Evolutionary conservation across 176 grass and related monocot species (phyloP), one percentile per base, ranked within the genome.

Genomic region (Carex pumila): DNA sequence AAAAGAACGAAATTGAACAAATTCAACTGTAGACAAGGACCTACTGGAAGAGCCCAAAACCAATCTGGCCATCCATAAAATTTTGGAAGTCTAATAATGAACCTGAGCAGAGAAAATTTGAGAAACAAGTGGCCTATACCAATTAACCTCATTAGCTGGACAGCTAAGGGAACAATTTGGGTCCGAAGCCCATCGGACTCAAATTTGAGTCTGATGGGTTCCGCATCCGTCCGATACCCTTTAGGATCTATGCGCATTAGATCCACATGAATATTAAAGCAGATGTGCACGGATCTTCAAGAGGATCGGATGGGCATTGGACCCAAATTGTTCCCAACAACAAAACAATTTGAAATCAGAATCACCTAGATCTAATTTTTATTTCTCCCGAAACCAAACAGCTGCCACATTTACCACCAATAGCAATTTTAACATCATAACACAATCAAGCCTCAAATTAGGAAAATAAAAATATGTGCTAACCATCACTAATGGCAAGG

Each of bases 401-500:
- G 22, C 12, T 6, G 1, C 71, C 45, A 74, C 71, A 29, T 74
- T 74, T 74, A 49, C 43, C 10, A 29, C 19, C 71, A 52, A 19
- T 29, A 75, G 71, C 5, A 49, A 21, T 50, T 49, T 25, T 50
- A 22, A 30, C 12, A 30, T 50, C 71, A 52, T 73, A 75, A 45
- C 71, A 54, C 49, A 75, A 54, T 3, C 71, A 21, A 31, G 49
- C 11, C 19, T 56, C 22, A 55, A 76, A 30, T 76, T 31, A 54
- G n/a, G 3, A 55, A 31, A 54, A 32, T 47, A 55, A 55, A 21
- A 54, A 2, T 31, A 54, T 29, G 72, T 74, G 80, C 88, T 72
- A 77, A 95, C 93, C 93, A 15, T 95, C 95, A 10, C 92, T 91
- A 76, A 95, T 89, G 19, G 89, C 86, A 72, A 98, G 92, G 61